A percentile compares a stretch with the other conserved stretches of the same genome.
phyloP scores from a whole-genome alignment of 2,329 filamentous ascomycete species.

The Penicillium hesseltinei region DNA sequence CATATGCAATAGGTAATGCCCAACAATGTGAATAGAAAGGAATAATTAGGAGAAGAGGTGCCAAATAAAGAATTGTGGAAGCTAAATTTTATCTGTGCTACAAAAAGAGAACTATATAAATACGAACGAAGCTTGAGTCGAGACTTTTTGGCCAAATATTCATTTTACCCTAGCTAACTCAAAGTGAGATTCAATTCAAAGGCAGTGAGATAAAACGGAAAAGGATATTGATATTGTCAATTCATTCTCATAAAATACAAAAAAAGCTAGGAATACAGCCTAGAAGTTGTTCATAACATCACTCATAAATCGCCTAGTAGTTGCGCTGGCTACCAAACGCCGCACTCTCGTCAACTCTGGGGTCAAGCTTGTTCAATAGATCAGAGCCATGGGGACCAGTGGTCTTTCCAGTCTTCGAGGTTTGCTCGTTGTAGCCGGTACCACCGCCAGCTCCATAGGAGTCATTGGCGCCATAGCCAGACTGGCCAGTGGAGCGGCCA shows the following conservation, averaged over 20 bases:
- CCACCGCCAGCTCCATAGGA: slow-evolving; percentile 7
- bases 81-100: not conserved
- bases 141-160: too few species aligned
- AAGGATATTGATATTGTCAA: not conserved
- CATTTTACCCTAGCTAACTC: not conserved
- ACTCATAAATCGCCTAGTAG: slow-evolving; percentile 7
- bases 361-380: slow-evolving; percentile 45
- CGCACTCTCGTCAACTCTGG: slow-evolving; percentile 14
- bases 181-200: not conserved
- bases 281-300: not conserved
- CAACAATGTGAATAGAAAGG: not conserved
- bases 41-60: not conserved
- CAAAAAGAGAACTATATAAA: not conserved
- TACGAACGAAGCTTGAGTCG: not conserved
- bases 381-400: slow-evolving; percentile 47
- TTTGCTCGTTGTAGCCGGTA: slow-evolving; percentile 16
- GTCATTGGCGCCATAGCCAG: not conserved
- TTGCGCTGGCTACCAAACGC: slow-evolving; percentile 12
- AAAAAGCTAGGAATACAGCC: not conserved
- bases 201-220: not conserved
- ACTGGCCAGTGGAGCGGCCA: not conserved
- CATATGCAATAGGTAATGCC: not conserved
- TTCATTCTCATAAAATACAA: not conserved
- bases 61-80: not conserved
- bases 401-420: slow-evolving; percentile 6